Evolutionary conservation across 2,329 filamentous ascomycete genomes (phyloP).

Genomic region (Rosellinia necatrix): DNA sequence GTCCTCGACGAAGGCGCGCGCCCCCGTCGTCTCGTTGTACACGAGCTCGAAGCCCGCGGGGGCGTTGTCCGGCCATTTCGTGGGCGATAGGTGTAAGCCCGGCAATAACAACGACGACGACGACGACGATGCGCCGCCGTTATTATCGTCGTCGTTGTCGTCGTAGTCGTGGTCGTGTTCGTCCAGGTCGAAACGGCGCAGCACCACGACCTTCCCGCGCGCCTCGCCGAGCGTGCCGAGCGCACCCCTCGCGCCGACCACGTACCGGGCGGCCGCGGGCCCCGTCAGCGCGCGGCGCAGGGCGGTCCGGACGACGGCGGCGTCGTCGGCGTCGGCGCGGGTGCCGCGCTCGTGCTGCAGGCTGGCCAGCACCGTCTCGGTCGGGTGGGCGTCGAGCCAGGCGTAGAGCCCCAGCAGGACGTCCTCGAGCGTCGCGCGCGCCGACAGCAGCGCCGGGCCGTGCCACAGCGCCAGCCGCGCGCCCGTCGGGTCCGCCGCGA

Average conservation of each 20-base stretch:
- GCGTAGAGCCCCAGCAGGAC: constrained; percentile 53
- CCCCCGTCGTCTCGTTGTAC: constrained; percentile 45
- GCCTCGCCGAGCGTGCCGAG: constrained; percentile 31
- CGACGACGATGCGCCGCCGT: too few species aligned
- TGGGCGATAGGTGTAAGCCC: constrained; percentile 52
- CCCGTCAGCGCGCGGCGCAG: constrained; percentile 47
- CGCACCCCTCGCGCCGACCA: constrained; percentile 35
- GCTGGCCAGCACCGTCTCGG: constrained; percentile 51
- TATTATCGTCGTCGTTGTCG: too few species aligned
- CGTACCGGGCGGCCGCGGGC: constrained; percentile 44
- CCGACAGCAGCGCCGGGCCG: constrained; percentile 48
- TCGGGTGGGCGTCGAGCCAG: constrained; percentile 53
- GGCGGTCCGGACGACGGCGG: constrained; percentile 43
- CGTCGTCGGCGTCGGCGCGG: constrained; percentile 38
- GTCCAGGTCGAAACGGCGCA: constrained; percentile 51
- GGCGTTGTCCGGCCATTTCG: constrained; percentile 50
- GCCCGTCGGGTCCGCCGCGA: constrained; percentile 52
- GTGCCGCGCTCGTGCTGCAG: constrained; percentile 52
- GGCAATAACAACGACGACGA: too few species aligned
- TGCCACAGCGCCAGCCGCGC: constrained; percentile 55
- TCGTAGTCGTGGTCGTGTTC: too few species aligned
- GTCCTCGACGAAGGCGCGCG: constrained; percentile 54
- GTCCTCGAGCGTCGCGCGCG: constrained; percentile 49
- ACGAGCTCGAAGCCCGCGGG: constrained; percentile 46
- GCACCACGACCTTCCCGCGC: constrained; percentile 43